Evolutionary conservation across 1,139 yeast genomes (phyloP).

Genomic region (Schwanniomyces etchellsii): DNA sequence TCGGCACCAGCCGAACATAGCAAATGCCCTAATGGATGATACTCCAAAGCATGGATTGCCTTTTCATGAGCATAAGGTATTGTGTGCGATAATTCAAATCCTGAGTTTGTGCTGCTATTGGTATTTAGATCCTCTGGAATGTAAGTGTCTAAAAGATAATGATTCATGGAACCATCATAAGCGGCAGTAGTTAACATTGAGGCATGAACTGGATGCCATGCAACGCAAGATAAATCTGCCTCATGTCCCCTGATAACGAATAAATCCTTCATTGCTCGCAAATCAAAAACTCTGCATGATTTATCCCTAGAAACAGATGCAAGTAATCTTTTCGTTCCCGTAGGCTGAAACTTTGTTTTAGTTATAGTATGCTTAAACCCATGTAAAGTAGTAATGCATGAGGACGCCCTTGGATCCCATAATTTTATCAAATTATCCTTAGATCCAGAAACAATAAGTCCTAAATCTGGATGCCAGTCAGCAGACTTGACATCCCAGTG

Average conservation of each 20-base stretch:
- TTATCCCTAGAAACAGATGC: constrained; percentile 89
- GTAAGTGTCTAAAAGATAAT: constrained; percentile 61
- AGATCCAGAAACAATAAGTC: constrained; percentile 81
- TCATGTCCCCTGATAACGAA: constrained; percentile 73
- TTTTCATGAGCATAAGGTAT: constrained; percentile 94
- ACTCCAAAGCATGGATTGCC: constrained; percentile 84
- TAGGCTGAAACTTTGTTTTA: constrained; percentile 75
- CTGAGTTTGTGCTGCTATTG: constrained; percentile 13
- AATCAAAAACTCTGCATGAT: constrained; percentile 81
- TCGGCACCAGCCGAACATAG: constrained; percentile 92
- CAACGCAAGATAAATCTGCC: constrained; percentile 75
- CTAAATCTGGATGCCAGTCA: constrained; percentile 92
- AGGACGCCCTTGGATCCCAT: constrained; percentile 89
- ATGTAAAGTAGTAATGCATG: constrained; percentile 73
- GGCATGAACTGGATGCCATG: constrained; percentile 92
- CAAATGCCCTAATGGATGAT: constrained; percentile 91
- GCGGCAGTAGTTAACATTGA: constrained; percentile 80
- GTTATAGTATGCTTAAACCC: constrained; percentile 94
- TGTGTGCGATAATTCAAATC: constrained; percentile 49
- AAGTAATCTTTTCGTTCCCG: constrained; percentile 59
- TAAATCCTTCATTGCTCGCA: constrained; percentile 77
- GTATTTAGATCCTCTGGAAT: constrained; percentile 20
- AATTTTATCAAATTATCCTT: constrained; percentile 88
- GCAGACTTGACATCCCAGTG: constrained; percentile 98
- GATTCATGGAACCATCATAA: constrained; percentile 81